Evolutionary conservation across 441 rosid genomes (phyloP).

Genomic region (Pelargonium myrrhifolium): DNA sequence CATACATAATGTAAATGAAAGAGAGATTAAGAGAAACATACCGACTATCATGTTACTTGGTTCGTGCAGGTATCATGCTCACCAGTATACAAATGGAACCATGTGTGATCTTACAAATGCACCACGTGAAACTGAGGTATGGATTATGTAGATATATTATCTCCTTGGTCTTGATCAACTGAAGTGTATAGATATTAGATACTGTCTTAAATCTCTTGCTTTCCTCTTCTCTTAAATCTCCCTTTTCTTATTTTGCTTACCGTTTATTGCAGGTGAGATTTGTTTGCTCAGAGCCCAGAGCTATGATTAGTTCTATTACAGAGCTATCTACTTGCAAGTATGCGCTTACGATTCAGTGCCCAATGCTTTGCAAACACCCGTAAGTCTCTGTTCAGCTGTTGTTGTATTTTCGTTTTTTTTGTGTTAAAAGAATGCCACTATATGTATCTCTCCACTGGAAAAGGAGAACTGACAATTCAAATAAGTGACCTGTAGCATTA

Average conservation of each 20-base stretch:
- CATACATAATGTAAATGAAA: not conserved
- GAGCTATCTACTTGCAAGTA: slow-evolving; percentile 97
- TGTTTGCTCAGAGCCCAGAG: slow-evolving; percentile 82
- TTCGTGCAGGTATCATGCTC: slow-evolving; percentile 71
- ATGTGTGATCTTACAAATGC: slow-evolving; percentile 74
- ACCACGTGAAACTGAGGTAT: slow-evolving; percentile 87
- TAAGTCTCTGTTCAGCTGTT: slow-evolving; percentile 36
- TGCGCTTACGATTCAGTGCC: slow-evolving; percentile 72
- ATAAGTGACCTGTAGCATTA: not conserved
- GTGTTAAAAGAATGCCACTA: too few species aligned
- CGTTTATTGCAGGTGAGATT: slow-evolving; percentile 69
- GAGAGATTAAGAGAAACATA: not conserved
- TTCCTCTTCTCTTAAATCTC: not conserved
- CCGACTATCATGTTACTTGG: not conserved
- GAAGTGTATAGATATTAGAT: not conserved
- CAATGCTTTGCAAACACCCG: slow-evolving; percentile 90
- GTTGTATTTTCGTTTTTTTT: too few species aligned
- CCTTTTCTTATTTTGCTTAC: not conserved
- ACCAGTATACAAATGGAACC: slow-evolving; percentile 76
- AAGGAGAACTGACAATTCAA: not conserved
- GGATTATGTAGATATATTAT: not conserved
- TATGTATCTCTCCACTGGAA: too few species aligned
- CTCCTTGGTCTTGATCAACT: not conserved
- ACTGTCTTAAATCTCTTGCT: not conserved
- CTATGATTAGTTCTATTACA: slow-evolving; percentile 80